These are phyloP conservation scores for Tetratostichococcus sp. DNA, from an alignment of 139 green algal genomes.

Conservation along the genomic window DNA sequence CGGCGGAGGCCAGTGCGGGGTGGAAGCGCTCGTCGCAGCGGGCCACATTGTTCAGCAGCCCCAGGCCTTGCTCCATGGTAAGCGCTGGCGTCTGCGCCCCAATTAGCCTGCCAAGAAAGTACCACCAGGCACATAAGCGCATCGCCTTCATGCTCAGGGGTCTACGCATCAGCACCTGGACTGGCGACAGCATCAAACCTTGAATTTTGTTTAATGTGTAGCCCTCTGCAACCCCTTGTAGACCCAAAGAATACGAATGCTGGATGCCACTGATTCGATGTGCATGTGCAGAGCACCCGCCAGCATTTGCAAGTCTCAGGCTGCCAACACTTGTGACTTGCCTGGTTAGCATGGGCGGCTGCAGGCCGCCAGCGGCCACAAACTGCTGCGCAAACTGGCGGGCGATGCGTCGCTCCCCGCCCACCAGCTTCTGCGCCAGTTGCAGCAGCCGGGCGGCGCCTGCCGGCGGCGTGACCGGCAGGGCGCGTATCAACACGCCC, in stretches of 20 bases:
- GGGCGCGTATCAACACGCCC: not conserved
- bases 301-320: too few species aligned
- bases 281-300: too few species aligned
- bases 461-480: constrained; percentile 8
- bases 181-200: too few species aligned
- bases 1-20: constrained; percentile 24
- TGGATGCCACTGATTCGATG: too few species aligned
- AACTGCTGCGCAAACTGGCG: constrained; percentile 22
- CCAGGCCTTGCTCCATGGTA: constrained; percentile 29
- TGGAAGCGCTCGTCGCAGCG: constrained; percentile 25
- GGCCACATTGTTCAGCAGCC: constrained; percentile 67
- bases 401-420: constrained; percentile 12
- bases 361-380: constrained; percentile 45
- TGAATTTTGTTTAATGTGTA: too few species aligned
- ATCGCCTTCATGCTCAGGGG: too few species aligned
- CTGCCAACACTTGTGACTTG: too few species aligned
- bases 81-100: too few species aligned
- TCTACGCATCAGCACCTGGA: too few species aligned
- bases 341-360: constrained; percentile 26
- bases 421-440: constrained; percentile 32
- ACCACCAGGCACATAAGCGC: not conserved
- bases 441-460: constrained; percentile 6
- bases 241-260: too few species aligned
- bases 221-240: too few species aligned
- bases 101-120: not conserved